Conservation (phyloP, 2,329 filamentous ascomycete genomes). For the Aspergillus versicolor region DNA sequence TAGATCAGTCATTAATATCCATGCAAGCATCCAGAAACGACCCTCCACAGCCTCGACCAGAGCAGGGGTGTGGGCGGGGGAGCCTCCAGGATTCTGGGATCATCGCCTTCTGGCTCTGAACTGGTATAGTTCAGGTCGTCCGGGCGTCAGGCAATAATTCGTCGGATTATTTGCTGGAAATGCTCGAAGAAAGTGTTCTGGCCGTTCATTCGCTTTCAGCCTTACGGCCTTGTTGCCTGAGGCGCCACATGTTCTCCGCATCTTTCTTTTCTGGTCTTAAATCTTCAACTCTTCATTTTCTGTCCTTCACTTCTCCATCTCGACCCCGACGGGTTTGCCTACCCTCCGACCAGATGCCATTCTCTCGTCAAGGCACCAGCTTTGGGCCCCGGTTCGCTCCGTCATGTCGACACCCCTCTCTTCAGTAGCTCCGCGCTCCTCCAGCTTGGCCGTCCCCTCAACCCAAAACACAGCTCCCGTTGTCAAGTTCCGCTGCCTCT, state of each 20-base stretch:
- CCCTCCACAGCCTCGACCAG: background rate
- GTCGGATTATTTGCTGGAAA: background rate
- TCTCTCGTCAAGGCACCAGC: constrained; percentile 9
- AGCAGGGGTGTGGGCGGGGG: too few species aligned
- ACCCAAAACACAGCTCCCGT: constrained; percentile 71
- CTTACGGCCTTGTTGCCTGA: constrained; percentile 1
- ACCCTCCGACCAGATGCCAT: constrained; percentile 13
- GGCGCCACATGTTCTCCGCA: background rate
- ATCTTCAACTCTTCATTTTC: background rate
- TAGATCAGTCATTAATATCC: constrained; percentile 1
- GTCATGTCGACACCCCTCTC: constrained; percentile 26
- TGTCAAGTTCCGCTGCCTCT: constrained; percentile 80
- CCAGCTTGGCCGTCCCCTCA: constrained; percentile 38
- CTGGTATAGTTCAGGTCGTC: background rate
- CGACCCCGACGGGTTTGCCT: too few species aligned
- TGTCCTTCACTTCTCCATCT: background rate
- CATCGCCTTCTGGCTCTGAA: background rate
- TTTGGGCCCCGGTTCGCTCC: constrained; percentile 9
- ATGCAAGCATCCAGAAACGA: background rate
- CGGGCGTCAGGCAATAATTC: background rate
- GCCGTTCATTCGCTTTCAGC: background rate
- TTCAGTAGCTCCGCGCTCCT: constrained; percentile 12
- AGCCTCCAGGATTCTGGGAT: too few species aligned
- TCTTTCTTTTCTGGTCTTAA: background rate
- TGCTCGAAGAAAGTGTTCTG: background rate